Percentiles rank a stretch among this genome's conserved stretches.
Conservation (phyloP, 164 flowering plant genomes). For the Piper betle region DNA sequence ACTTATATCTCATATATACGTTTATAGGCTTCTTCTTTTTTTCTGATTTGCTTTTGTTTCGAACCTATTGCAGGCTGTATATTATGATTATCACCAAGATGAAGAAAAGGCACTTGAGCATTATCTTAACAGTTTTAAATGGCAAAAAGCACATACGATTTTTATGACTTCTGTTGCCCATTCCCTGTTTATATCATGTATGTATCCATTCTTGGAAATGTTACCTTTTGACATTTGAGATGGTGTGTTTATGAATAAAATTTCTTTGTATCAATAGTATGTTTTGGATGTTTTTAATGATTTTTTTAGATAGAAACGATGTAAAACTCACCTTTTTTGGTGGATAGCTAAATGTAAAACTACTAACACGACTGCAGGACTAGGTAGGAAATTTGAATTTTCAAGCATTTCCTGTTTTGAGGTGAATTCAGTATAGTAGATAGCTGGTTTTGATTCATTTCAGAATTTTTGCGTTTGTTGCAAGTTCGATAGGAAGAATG, state of each 20-base stretch:
- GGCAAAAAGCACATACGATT: conserved; percentile 89
- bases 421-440: not conserved
- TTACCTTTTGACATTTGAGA: too few relatives aligned
- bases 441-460: not conserved
- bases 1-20: not conserved
- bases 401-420: not conserved
- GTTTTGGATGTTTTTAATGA: too few relatives aligned
- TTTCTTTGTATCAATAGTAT: too few relatives aligned
- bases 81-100: conserved; percentile 55
- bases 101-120: conserved; percentile 59
- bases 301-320: too few relatives aligned
- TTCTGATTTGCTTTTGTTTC: not conserved
- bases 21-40: not conserved
- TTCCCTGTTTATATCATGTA: conserved; percentile 70
- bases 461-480: not conserved
- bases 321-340: too few relatives aligned
- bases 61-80: conserved; percentile 56
- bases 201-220: not conserved
- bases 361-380: too few relatives aligned
- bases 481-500: not conserved
- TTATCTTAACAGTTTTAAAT: conserved; percentile 57
- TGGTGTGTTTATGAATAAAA: too few relatives aligned
- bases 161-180: conserved; percentile 78
- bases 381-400: too few relatives aligned
- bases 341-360: too few relatives aligned